Conservation (phyloP, 148 eudicot genomes). For the Pouteria glomerata region DNA sequence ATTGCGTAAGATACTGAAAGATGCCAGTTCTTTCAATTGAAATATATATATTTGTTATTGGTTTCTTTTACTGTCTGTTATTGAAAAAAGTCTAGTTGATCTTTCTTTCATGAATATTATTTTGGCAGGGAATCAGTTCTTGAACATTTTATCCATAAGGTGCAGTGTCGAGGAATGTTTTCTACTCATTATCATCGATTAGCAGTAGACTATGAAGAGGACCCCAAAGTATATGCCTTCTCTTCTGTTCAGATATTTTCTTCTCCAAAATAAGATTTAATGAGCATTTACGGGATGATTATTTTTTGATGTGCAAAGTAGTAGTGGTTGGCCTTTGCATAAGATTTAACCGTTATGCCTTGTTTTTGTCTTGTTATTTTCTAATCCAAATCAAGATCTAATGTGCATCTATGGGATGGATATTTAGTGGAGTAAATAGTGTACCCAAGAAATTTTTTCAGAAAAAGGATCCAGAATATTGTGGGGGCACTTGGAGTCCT, state of each 20-base stretch:
- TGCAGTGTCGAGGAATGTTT: conserved; percentile 92
- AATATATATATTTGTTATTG: background rate
- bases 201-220: conserved; percentile 55
- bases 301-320: background rate
- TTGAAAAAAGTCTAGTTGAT: background rate
- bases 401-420: no score
- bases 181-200: conserved; percentile 95
- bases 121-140: conserved; percentile 88
- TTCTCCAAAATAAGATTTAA: background rate
- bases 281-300: background rate
- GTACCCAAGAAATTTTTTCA: no score
- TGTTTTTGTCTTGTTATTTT: no score
- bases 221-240: conserved; percentile 49
- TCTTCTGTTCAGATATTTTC: conserved; percentile 10
- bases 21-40: background rate
- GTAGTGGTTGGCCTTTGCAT: background rate
- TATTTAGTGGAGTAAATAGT: no score
- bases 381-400: no score
- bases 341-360: background rate
- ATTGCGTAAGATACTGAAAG: conserved; percentile 65
- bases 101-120: conserved; percentile 1
- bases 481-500: no score
- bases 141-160: conserved; percentile 72
- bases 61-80: background rate
- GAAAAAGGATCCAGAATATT: no score